These are phyloP conservation scores for Ilex aquifolium DNA, from an alignment of 257 asterid species.

Conservation along the genomic window DNA sequence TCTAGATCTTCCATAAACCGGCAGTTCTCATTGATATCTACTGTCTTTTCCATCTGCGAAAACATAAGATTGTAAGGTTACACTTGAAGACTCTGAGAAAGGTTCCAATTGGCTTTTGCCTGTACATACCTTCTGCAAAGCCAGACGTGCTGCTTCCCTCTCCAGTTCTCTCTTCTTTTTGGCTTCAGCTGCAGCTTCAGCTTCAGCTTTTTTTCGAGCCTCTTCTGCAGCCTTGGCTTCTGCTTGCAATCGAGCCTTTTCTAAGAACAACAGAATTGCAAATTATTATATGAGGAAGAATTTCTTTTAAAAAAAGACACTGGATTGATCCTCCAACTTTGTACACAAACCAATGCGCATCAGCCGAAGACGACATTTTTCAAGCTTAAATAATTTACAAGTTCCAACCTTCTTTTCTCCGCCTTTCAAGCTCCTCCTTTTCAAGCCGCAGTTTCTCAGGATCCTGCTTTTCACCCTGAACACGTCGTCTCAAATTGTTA, in stretches of 20 bases:
- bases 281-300: no score
- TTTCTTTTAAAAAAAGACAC: no score
- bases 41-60: conserved; percentile 73
- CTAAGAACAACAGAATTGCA: conserved; percentile 21
- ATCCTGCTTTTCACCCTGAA: conserved; percentile 57
- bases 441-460: conserved; percentile 58
- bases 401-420: conserved; percentile 62
- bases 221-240: conserved; percentile 81
- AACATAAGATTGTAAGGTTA: conserved; percentile 3
- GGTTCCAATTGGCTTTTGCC: not conserved
- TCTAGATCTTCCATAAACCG: conserved; percentile 66
- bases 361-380: conserved; percentile 1
- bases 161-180: conserved; percentile 59
- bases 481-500: not conserved
- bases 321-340: no score
- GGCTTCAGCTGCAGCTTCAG: conserved; percentile 64
- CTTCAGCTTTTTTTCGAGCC: conserved; percentile 63
- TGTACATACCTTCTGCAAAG: conserved; percentile 50
- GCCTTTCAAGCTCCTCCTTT: conserved; percentile 66
- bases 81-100: not conserved
- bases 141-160: conserved; percentile 91
- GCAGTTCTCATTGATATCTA: conserved; percentile 61
- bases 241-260: conserved; percentile 74
- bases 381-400: not conserved
- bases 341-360: not conserved